phyloP scores from a whole-genome alignment of 306 rosid species.

The Rosa persica region DNA sequence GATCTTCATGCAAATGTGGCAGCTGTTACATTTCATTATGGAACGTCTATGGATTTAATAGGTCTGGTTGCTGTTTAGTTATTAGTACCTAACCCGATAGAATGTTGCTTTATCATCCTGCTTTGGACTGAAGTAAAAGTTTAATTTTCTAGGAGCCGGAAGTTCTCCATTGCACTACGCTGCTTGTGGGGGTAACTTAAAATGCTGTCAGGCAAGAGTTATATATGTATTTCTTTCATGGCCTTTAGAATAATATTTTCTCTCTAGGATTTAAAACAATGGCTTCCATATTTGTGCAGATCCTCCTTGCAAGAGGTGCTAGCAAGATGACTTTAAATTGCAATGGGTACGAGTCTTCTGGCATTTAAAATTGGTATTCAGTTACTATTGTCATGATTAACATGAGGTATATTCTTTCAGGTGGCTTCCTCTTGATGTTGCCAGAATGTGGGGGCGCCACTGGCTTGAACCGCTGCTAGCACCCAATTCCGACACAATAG shows the following conservation, averaged over 20 bases:
- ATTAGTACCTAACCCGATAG: slow-evolving; percentile 1
- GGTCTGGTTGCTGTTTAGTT: slow-evolving; percentile 43
- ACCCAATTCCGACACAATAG: slow-evolving; percentile 61
- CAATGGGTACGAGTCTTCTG: slow-evolving; percentile 62
- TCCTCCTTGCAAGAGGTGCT: slow-evolving; percentile 87
- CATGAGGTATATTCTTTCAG: slow-evolving; percentile 37
- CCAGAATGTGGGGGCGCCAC: slow-evolving; percentile 96
- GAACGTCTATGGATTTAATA: slow-evolving; percentile 92
- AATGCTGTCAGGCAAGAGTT: slow-evolving; percentile 90
- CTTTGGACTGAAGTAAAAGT: slow-evolving; percentile 13
- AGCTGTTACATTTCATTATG: slow-evolving; percentile 78
- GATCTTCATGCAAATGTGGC: slow-evolving; percentile 76
- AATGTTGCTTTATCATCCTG: slow-evolving; percentile 23
- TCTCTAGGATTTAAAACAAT: slow-evolving; percentile 22
- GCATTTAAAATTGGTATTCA: slow-evolving; percentile 4
- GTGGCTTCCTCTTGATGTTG: slow-evolving; percentile 96
- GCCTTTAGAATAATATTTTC: slow-evolving; percentile 11
- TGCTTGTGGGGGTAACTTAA: slow-evolving; percentile 96
- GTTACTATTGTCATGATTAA: slow-evolving; percentile 22
- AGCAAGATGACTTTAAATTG: slow-evolving; percentile 75
- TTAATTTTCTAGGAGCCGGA: slow-evolving; percentile 73
- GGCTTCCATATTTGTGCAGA: slow-evolving; percentile 46
- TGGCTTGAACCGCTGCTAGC: slow-evolving; percentile 85
- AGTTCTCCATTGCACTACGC: slow-evolving; percentile 98
- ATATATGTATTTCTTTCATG: slow-evolving; percentile 12